A percentile compares a stretch with the other conserved stretches of the same genome.
These are phyloP conservation scores for Pythium brassicae DNA, from an alignment of 352 stramenopile species.

Conservation along the genomic window DNA sequence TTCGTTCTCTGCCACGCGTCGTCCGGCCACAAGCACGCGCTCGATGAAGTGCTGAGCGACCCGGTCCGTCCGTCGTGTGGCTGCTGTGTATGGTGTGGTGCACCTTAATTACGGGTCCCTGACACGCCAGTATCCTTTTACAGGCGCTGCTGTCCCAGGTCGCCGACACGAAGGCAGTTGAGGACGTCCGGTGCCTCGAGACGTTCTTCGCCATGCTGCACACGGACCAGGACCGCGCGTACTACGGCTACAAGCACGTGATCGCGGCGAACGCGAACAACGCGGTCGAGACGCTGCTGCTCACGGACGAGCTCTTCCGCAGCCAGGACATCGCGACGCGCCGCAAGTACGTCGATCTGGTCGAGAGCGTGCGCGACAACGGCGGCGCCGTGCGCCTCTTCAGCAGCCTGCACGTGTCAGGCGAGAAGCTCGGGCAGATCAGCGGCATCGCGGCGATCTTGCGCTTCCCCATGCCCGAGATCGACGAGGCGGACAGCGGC, in stretches of 20 bases:
- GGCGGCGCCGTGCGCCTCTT: constrained; percentile 93
- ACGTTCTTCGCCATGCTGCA: constrained; percentile 97
- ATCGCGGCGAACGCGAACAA: constrained; percentile 87
- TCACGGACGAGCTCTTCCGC: constrained; percentile 95
- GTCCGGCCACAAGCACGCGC: constrained; percentile 96
- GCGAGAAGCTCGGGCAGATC: constrained; percentile 93
- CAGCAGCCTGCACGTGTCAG: constrained; percentile 93
- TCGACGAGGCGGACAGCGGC: constrained; percentile 88
- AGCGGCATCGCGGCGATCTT: constrained; percentile 95
- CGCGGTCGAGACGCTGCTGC: constrained; percentile 94
- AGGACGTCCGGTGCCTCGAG: constrained; percentile 90
- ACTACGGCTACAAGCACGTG: constrained; percentile 97
- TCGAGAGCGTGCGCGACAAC: constrained; percentile 90
- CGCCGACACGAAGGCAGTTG: constrained; percentile 93
- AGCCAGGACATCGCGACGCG: constrained; percentile 86
- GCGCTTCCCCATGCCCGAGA: constrained; percentile 94
- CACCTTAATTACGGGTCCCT: too few relatives aligned
- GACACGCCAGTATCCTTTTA: background rate
- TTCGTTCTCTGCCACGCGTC: constrained; percentile 95
- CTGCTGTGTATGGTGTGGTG: background rate
- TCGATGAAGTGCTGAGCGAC: constrained; percentile 97
- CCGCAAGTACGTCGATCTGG: constrained; percentile 92
- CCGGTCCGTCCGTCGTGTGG: constrained; percentile 22
- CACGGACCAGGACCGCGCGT: constrained; percentile 93
- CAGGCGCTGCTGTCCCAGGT: constrained; percentile 88